A percentile compares a stretch with the other conserved stretches of the same genome.
Conservation (phyloP, 495 filamentous ascomycete genomes). For the Trichocladium antarcticum region DNA sequence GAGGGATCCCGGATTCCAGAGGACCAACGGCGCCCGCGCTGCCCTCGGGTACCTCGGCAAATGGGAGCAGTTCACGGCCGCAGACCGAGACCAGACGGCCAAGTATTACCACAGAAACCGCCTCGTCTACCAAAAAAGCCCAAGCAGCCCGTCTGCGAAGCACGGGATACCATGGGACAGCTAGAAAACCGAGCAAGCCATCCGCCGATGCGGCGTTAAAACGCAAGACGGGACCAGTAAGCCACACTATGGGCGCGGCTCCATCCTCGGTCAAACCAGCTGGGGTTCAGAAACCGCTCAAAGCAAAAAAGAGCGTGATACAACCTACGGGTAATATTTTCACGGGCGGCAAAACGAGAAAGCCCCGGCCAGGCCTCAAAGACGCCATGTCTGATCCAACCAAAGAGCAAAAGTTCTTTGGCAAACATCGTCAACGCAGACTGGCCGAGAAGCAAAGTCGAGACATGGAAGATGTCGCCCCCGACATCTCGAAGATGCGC, state of each 20-base stretch:
- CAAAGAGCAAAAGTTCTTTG: slow-evolving; percentile 25
- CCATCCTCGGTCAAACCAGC: background rate
- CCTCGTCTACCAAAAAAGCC: background rate
- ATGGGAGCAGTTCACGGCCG: background rate
- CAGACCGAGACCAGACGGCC: background rate
- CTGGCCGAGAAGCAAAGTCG: slow-evolving; percentile 15
- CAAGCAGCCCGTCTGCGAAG: background rate
- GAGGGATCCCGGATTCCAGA: background rate
- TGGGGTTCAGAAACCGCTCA: background rate
- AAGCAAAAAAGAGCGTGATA: slow-evolving; percentile 15
- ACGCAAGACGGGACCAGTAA: background rate
- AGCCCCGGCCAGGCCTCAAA: slow-evolving; percentile 9
- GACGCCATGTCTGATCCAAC: slow-evolving; percentile 27
- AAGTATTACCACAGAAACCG: background rate
- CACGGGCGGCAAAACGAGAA: slow-evolving; percentile 17
- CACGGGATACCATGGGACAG: slow-evolving; percentile 21
- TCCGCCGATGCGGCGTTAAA: background rate
- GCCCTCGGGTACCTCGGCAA: background rate
- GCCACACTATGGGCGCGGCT: background rate
- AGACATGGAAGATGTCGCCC: slow-evolving; percentile 22
- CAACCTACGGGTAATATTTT: slow-evolving; percentile 21
- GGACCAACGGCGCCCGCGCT: background rate
- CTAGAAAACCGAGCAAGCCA: slow-evolving; percentile 11
- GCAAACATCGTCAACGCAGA: slow-evolving; percentile 8
- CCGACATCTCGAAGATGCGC: slow-evolving; percentile 6